These are phyloP conservation scores for Zarea fungicola DNA, from an alignment of 2,329 filamentous ascomycete species.

Conservation along the genomic window DNA sequence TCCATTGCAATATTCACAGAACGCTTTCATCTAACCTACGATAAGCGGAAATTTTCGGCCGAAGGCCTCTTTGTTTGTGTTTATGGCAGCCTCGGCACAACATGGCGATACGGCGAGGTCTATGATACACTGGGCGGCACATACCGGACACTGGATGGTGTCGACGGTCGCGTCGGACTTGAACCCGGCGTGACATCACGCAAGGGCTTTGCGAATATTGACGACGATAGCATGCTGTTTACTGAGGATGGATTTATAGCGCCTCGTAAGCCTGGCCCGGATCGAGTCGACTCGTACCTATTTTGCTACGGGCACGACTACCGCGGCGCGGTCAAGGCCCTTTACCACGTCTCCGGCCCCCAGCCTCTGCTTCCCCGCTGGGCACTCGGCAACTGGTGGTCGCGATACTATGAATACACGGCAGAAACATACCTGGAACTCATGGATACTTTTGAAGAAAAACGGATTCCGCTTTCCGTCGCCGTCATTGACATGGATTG, in stretches of 20 bases:
- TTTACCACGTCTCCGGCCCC: conserved; percentile 50
- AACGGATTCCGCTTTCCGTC: conserved; percentile 51
- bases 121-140: conserved; percentile 40
- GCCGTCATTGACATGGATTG: conserved; percentile 63
- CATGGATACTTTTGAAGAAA: conserved; percentile 48
- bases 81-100: conserved; percentile 12
- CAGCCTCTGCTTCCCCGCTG: conserved; percentile 53
- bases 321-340: conserved; percentile 45
- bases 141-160: conserved; percentile 41
- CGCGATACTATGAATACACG: conserved; percentile 54
- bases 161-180: conserved; percentile 43
- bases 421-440: conserved; percentile 51
- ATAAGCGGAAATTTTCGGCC: conserved; percentile 50
- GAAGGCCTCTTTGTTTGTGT: conserved; percentile 41
- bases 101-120: conserved; percentile 49
- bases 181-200: conserved; percentile 46
- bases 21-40: conserved; percentile 51
- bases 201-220: conserved; percentile 45
- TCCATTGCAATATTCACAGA: conserved; percentile 51
- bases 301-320: conserved; percentile 56
- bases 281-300: conserved; percentile 52
- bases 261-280: conserved; percentile 37
- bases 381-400: conserved; percentile 62
- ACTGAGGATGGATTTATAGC: conserved; percentile 47
- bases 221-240: conserved; percentile 55